Evolutionary conservation across 2,329 filamentous ascomycete genomes (phyloP), one percentile per base, ranked within the genome.

Genomic region (Drechslerella stenobrocha): DNA sequence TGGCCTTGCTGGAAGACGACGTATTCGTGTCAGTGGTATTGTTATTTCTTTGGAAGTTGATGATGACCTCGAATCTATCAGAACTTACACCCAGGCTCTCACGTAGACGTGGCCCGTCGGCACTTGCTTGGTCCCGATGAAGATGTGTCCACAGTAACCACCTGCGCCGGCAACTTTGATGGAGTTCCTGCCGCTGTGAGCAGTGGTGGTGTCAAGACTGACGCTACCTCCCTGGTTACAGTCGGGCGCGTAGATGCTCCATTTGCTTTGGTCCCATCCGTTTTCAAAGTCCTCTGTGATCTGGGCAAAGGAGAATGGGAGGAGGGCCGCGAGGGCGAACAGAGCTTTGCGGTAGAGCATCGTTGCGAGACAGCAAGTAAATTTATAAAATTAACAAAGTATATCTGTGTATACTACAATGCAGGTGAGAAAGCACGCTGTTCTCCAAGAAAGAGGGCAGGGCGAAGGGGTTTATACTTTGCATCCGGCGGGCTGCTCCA

Each of bases 141-240:
- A 85, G 45, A 83, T 81, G 72, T 85, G 83, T 22, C 81, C 81
- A 58, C 81, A 83, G 74, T 80, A 83, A 2, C 81, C 81, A 40
- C 80, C 80, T 0, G 79, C 79, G 42, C 81, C 80, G 45, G 78
- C 79, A 15, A 83, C 82, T 45, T 78, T 78, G 2, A 83, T 78
- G 0, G 80, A 83, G 73, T 82, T 83, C 72, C 76, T 80, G 40
- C 82, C 82, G 60, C 79, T 82, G 72, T 84, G 81, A 0, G 81
- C 82, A 0, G 78, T 81, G 35, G 82, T 77, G 70, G 76, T 84
- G 72, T 85, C 83, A 9, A 85, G 81, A 1, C 76, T 77, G 55
- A 85, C 79, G 60, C 77, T 80, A 34, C 83, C 82, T 46, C 82
- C 82, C 73, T 84, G 82, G 75, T 78, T 83, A 73, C 83, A 85